Evolutionary conservation across 352 stramenopile genomes (phyloP), one percentile per base, ranked within the genome.

Genomic region (Globisporangium alternatum): DNA sequence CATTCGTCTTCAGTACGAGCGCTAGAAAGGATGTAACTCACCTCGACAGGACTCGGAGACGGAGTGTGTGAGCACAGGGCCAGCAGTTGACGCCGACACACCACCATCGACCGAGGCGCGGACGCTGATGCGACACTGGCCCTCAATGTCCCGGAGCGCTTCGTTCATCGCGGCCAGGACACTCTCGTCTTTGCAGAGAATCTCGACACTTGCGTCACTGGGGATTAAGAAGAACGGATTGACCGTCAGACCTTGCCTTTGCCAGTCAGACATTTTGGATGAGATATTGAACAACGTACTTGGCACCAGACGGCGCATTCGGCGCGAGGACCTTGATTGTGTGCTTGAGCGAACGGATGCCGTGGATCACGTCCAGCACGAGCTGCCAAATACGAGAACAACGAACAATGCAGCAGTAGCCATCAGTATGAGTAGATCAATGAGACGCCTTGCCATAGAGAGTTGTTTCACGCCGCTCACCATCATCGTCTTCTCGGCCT

Each of bases 301-400:
- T 71, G 47, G 66, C 70, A 52, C 56, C 64, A 47, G 33, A 33
- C 13, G 58, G 41, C n/a, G 77, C 74, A 30, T 71, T 86, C 2
- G 84, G 82, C 15, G 85, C 78, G 25, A 93, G 70, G 1, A 79
- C 80, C 61, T 90, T 93, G 54, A 91, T 71, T 0, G 81, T 91
- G 67, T 91, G 86, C 12, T 81, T 78, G 15, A 99, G 79, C 6
- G 97, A 99, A 17, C 97, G 86, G 52, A 97, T 98, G 21, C 89
- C 92, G 68, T 98, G 89, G 59, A 99, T 91, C 41, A 98, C 83
- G 25, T 95, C 87, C 65, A 93, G 68, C 25, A 95, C 74, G 19
- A 93, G 62, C 86, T 95, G 28, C 22, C 21, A 19, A 1, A 28
- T 22, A 43, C 2, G 21, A 17, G 9, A 5, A 57, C 35, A 41